Conservation (phyloP, 345 rosid genomes). For the Arabis alpina region DNA sequence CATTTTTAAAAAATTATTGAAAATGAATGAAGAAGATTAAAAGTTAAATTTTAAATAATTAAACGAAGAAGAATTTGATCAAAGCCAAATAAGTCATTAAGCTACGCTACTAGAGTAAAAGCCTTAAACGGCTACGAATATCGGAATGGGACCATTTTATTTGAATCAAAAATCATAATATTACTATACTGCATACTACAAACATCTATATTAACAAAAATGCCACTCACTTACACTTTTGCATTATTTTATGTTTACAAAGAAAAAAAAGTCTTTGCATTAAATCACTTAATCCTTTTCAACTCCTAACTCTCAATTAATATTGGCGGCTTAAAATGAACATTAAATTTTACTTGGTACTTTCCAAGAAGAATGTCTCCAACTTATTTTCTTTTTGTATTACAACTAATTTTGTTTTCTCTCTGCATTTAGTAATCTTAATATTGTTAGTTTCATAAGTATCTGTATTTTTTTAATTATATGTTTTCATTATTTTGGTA, state of each 20-base stretch:
- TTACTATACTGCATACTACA: conserved; percentile 13
- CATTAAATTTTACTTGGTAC: conserved; percentile 7
- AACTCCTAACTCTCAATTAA: neutral
- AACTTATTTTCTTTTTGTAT: neutral
- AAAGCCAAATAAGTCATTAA: conserved; percentile 26
- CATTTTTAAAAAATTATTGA: too few species aligned
- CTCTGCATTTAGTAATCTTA: neutral
- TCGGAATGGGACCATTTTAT: conserved; percentile 27
- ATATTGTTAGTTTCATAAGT: neutral
- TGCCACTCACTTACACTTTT: conserved; percentile 24
- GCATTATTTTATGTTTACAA: conserved; percentile 7
- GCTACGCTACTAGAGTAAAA: conserved; percentile 6
- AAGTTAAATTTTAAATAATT: too few species aligned
- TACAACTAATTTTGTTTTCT: neutral
- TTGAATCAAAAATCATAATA: neutral
- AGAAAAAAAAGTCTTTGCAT: neutral
- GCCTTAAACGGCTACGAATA: conserved; percentile 30
- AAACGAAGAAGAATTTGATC: neutral
- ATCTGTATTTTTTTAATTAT: too few species aligned
- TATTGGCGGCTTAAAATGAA: conserved; percentile 23
- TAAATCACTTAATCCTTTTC: conserved; percentile 17
- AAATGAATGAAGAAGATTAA: too few species aligned
- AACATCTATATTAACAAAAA: conserved; percentile 21
- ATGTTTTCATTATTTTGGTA: too few species aligned
- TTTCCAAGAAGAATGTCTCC: conserved; percentile 37